Percentiles rank a stretch among this genome's conserved stretches.
phyloP scores from a whole-genome alignment of 495 filamentous ascomycete genomes.

The Talaromyces ruber region DNA sequence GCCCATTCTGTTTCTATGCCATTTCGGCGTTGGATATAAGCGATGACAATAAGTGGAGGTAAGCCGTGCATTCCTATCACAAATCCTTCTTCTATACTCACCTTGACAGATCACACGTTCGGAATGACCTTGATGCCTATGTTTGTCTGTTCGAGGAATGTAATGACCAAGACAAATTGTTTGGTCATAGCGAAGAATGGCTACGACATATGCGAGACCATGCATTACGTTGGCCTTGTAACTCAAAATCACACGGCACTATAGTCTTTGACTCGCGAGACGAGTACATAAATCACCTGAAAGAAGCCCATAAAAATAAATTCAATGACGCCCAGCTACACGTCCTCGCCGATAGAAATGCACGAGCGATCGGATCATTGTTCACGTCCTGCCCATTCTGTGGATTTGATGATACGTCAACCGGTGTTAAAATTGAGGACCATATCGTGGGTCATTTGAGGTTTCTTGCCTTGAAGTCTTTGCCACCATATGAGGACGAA shows the following conservation, averaged over 20 bases:
- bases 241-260: background rate
- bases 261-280: background rate
- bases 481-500: conserved; percentile 1
- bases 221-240: conserved; percentile 4
- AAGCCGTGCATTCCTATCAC: background rate
- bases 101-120: background rate
- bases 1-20: background rate
- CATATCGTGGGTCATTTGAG: conserved; percentile 3
- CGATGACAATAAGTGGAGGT: background rate
- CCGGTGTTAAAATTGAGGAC: background rate
- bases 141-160: conserved; percentile 5
- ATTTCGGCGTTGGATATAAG: background rate
- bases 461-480: conserved; percentile 7
- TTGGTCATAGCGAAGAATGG: conserved; percentile 5
- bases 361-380: background rate
- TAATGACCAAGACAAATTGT: background rate
- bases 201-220: conserved; percentile 6
- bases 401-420: background rate
- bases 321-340: background rate
- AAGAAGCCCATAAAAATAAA: background rate
- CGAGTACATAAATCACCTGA: conserved; percentile 2
- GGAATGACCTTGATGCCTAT: conserved; percentile 5
- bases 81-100: background rate
- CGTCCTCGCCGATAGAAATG: background rate
- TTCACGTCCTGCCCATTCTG: conserved; percentile 6